Evolutionary conservation across 2,329 filamentous ascomycete genomes (phyloP).

Genomic region (Beauveria medogensis): DNA sequence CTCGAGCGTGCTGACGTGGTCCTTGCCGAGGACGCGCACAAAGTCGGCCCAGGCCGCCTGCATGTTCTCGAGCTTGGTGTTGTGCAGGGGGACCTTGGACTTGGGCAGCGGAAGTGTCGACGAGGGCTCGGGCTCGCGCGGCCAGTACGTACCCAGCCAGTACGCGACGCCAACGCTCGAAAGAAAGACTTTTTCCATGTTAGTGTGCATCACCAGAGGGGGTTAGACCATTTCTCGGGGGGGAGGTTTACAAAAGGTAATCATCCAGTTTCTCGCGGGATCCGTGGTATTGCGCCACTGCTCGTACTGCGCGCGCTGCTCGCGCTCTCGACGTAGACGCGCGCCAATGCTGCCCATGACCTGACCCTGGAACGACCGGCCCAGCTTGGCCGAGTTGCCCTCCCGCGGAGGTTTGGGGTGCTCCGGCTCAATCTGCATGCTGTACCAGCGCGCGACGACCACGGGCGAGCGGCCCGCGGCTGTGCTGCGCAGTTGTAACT

Average conservation of each 20-base stretch:
- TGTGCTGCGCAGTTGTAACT: slow-evolving; percentile 5
- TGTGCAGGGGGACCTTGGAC: slow-evolving; percentile 44
- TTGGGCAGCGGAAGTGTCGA: slow-evolving; percentile 54
- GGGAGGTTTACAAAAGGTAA: slow-evolving; percentile 40
- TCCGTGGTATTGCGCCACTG: slow-evolving; percentile 32
- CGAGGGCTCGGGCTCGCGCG: slow-evolving; percentile 38
- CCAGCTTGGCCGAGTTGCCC: slow-evolving; percentile 30
- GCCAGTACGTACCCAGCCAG: slow-evolving; percentile 49
- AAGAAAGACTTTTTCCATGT: slow-evolving; percentile 36
- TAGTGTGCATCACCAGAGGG: not conserved
- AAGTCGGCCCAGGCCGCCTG: slow-evolving; percentile 66
- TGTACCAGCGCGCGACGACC: slow-evolving; percentile 22
- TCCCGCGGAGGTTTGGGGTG: slow-evolving; percentile 22
- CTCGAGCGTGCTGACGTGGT: slow-evolving; percentile 54
- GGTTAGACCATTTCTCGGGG: not conserved
- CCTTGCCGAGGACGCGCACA: slow-evolving; percentile 52
- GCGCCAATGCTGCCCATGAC: slow-evolving; percentile 50
- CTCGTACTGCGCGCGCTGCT: slow-evolving; percentile 44
- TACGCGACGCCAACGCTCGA: slow-evolving; percentile 46
- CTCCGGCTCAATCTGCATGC: slow-evolving; percentile 29
- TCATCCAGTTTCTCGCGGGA: slow-evolving; percentile 39
- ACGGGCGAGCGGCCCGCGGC: not conserved
- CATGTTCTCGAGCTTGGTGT: slow-evolving; percentile 53
- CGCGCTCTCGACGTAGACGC: slow-evolving; percentile 45
- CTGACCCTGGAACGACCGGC: slow-evolving; percentile 47